phyloP scores from a whole-genome alignment of 2,329 filamentous ascomycete genomes.

The Scolecobasidium constrictum region DNA sequence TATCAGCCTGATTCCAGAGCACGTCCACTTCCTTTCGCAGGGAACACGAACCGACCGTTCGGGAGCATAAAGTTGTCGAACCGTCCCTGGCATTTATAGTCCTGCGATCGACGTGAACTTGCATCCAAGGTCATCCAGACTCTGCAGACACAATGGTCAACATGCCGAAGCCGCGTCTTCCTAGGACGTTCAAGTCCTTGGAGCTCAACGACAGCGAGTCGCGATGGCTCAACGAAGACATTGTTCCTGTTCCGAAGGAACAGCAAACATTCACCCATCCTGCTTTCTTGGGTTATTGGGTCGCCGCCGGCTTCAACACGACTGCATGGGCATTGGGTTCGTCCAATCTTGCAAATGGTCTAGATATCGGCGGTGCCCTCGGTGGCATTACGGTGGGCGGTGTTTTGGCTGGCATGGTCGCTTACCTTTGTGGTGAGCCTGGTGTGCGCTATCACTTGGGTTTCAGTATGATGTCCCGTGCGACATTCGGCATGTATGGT shows the following conservation, averaged over 20 bases:
- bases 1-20: too few species aligned
- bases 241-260: slow-evolving; percentile 13
- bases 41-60: too few species aligned
- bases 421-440: slow-evolving; percentile 14
- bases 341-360: slow-evolving; percentile 14
- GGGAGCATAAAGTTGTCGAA: too few species aligned
- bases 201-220: slow-evolving; percentile 1
- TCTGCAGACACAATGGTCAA: neutral
- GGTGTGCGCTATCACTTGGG: slow-evolving; percentile 17
- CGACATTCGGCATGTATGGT: slow-evolving; percentile 20
- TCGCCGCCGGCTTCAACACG: slow-evolving; percentile 6
- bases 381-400: slow-evolving; percentile 15
- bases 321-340: slow-evolving; percentile 13
- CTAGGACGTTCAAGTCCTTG: slow-evolving; percentile 6
- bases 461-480: slow-evolving; percentile 19
- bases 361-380: slow-evolving; percentile 14
- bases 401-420: slow-evolving; percentile 12
- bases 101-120: too few species aligned
- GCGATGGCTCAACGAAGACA: slow-evolving; percentile 15
- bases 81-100: too few species aligned
- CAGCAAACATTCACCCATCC: slow-evolving; percentile 13
- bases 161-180: neutral
- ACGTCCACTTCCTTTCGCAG: too few species aligned
- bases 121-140: too few species aligned
- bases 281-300: slow-evolving; percentile 13